phyloP scores from a whole-genome alignment of 805 yeast genomes.

The Nakazawaea wickerhamii region DNA sequence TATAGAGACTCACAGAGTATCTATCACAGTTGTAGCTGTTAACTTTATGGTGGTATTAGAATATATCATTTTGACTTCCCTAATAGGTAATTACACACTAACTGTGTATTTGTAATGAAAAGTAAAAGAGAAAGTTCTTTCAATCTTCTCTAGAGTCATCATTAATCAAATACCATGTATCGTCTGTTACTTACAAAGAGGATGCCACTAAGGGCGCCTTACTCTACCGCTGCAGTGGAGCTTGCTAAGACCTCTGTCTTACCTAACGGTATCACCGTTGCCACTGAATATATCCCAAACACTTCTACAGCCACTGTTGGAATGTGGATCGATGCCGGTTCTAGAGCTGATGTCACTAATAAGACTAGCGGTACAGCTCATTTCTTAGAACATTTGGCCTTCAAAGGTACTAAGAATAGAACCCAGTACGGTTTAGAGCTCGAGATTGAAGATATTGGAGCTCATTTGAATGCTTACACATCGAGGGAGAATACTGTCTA shows the following conservation, averaged over 20 bases:
- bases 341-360: constrained; percentile 84
- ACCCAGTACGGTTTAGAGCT: constrained; percentile 79
- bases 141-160: not conserved
- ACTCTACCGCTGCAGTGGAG: constrained; percentile 26
- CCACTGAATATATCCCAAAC: constrained; percentile 82
- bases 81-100: not conserved
- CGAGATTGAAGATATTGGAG: constrained; percentile 94
- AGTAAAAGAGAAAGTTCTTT: not conserved
- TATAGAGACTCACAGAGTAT: no score
- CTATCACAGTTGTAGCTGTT: no score
- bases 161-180: not conserved
- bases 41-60: not conserved
- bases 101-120: not conserved
- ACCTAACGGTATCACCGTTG: constrained; percentile 91
- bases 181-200: not conserved
- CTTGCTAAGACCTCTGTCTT: constrained; percentile 64
- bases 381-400: constrained; percentile 92
- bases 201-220: not conserved
- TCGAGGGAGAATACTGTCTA: constrained; percentile 97
- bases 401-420: constrained; percentile 85
- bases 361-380: constrained; percentile 93
- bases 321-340: constrained; percentile 98
- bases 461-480: constrained; percentile 97
- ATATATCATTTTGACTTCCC: not conserved
- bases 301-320: constrained; percentile 96